These are phyloP conservation scores for Euphorbia tirucalli DNA, from an alignment of 345 rosid genomes.

Conservation along the genomic window DNA sequence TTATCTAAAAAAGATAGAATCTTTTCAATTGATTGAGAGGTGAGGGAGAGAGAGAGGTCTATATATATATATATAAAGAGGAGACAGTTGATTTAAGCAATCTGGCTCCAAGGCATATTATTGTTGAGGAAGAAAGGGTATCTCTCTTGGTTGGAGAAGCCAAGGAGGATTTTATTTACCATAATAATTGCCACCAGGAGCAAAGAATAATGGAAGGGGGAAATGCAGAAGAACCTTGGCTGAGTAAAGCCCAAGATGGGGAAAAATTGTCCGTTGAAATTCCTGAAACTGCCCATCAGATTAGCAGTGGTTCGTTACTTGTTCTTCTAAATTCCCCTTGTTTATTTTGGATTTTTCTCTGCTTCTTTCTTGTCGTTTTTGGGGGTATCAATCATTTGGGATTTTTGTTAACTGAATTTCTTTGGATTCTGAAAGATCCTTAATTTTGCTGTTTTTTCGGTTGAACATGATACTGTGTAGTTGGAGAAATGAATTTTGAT, in stretches of 20 bases:
- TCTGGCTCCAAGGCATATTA: conserved; percentile 23
- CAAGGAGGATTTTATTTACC: not conserved
- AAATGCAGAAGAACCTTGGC: conserved; percentile 6
- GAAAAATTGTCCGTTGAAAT: conserved; percentile 34
- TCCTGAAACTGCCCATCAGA: conserved; percentile 81
- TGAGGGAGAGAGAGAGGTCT: not conserved
- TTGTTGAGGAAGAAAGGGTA: conserved; percentile 19
- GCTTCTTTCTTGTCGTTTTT: no score
- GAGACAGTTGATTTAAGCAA: not conserved
- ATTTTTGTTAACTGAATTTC: not conserved
- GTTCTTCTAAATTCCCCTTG: not conserved
- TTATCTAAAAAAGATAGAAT: not conserved
- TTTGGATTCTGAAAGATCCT: no score
- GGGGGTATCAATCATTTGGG: not conserved
- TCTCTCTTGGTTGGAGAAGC: conserved; percentile 20
- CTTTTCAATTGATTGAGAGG: not conserved
- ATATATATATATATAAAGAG: not conserved
- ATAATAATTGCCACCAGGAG: conserved; percentile 2
- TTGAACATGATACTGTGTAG: not conserved
- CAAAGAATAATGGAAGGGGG: not conserved
- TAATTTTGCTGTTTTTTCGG: no score
- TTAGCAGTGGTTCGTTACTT: conserved; percentile 58
- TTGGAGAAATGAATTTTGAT: not conserved
- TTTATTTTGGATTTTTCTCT: not conserved
- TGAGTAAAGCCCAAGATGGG: conserved; percentile 25